Evolutionary conservation across 805 yeast genomes (phyloP).

Genomic region (Candida tammaniensis): DNA sequence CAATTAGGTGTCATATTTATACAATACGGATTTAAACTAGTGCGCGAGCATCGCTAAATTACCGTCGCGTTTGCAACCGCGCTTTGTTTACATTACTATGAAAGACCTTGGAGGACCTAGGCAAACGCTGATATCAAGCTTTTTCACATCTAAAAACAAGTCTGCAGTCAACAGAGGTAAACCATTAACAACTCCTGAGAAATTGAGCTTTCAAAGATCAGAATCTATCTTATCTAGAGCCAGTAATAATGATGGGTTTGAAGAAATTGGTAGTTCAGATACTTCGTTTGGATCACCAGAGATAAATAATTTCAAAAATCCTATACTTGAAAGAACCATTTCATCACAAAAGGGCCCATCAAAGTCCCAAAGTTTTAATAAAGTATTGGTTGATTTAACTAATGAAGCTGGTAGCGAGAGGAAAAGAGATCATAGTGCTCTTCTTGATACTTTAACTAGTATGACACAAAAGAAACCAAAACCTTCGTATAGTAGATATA

Average conservation of each 20-base stretch:
- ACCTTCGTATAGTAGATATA: conserved; percentile 1
- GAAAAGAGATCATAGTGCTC: conserved; percentile 1
- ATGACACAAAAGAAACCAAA: conserved; percentile 7
- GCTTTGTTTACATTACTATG: conserved; percentile 5
- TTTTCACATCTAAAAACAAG: conserved; percentile 16
- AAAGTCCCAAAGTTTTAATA: neutral
- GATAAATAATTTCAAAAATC: conserved; percentile 35
- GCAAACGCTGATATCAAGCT: conserved; percentile 28
- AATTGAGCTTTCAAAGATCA: conserved; percentile 13
- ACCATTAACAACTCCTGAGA: conserved; percentile 10
- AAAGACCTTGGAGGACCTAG: conserved; percentile 3
- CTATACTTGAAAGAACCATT: conserved; percentile 15
- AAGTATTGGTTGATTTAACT: conserved; percentile 6
- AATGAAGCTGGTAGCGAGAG: neutral
- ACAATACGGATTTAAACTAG: too few relatives aligned
- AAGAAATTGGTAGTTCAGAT: conserved; percentile 28
- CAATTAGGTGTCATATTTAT: too few relatives aligned
- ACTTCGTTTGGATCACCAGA: conserved; percentile 39
- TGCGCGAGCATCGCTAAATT: too few relatives aligned
- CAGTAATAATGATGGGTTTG: conserved; percentile 22
- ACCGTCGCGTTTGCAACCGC: conserved; percentile 5
- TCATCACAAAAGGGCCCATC: neutral
- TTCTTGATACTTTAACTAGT: conserved; percentile 5
- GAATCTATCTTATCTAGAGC: conserved; percentile 21
- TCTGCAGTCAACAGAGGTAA: neutral